Evolutionary conservation across 768 basidiomycete species (phyloP).

Genomic region (Lentinula raphanica): DNA sequence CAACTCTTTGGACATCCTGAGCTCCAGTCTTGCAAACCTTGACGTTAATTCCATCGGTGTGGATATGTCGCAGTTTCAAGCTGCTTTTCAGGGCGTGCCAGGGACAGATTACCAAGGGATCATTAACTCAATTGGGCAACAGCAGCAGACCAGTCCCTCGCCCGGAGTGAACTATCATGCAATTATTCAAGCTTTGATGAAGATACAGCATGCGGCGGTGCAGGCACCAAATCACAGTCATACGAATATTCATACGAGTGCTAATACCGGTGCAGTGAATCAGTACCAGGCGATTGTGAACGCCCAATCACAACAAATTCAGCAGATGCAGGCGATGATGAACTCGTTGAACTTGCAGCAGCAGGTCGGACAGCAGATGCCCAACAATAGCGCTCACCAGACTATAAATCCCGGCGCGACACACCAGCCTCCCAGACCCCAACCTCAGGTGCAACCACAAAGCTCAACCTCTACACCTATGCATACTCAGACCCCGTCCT

Average conservation of each 20-base stretch:
- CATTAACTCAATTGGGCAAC: conserved; percentile 25
- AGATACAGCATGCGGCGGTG: conserved; percentile 12
- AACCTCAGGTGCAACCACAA: not conserved
- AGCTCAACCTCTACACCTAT: not conserved
- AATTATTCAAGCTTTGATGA: conserved; percentile 16
- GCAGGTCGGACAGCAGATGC: not conserved
- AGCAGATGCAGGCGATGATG: not conserved
- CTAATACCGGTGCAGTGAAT: not conserved
- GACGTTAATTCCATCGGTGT: conserved; percentile 12
- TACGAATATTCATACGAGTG: not conserved
- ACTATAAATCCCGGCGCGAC: too few relatives aligned
- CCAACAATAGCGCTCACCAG: too few relatives aligned
- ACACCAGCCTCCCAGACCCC: not conserved
- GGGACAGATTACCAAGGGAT: conserved; percentile 29
- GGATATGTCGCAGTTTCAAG: conserved; percentile 21
- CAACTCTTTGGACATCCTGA: conserved; percentile 10
- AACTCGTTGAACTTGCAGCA: not conserved
- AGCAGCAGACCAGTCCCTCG: conserved; percentile 14
- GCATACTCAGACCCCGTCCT: not conserved
- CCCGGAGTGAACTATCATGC: conserved; percentile 15
- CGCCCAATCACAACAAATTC: not conserved
- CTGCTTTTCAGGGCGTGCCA: conserved; percentile 25
- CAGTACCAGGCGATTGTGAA: not conserved
- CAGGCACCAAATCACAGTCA: not conserved
- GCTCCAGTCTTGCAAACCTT: conserved; percentile 1